Conservation (phyloP, 2,329 filamentous ascomycete species). For the Corynespora cassiicola region DNA sequence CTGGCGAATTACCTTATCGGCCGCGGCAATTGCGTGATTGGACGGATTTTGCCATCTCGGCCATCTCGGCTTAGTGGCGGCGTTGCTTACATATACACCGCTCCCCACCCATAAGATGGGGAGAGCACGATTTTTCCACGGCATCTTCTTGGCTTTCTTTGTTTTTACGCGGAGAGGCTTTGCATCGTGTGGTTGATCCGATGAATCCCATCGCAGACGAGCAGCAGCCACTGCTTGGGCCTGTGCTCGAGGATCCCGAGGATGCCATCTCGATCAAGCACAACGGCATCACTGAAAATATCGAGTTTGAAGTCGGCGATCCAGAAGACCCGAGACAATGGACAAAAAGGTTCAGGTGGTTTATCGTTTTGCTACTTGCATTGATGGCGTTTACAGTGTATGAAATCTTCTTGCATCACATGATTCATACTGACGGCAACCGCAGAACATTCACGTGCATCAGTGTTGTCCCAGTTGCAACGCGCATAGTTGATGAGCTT, state of each 20-base stretch:
- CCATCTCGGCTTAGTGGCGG: too few relatives aligned
- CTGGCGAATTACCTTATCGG: too few relatives aligned
- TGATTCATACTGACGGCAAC: constrained; percentile 12
- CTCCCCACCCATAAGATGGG: too few relatives aligned
- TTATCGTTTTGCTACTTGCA: constrained; percentile 39
- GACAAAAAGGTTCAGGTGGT: constrained; percentile 37
- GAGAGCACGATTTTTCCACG: too few relatives aligned
- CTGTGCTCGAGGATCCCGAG: constrained; percentile 23
- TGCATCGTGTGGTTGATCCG: too few relatives aligned
- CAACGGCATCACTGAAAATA: constrained; percentile 19
- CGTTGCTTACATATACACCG: too few relatives aligned
- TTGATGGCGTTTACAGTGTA: constrained; percentile 45
- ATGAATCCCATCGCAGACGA: constrained; percentile 25
- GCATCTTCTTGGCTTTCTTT: too few relatives aligned
- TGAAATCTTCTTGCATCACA: constrained; percentile 2
- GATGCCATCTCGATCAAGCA: constrained; percentile 20
- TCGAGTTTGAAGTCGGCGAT: constrained; percentile 38
- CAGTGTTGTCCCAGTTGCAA: constrained; percentile 42
- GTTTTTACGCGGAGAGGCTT: too few relatives aligned
- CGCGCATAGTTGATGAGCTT: constrained; percentile 38
- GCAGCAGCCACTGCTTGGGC: constrained; percentile 37
- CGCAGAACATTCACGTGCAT: constrained; percentile 47
- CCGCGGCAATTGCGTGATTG: too few relatives aligned
- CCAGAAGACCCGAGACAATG: constrained; percentile 39
- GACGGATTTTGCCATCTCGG: too few relatives aligned